A percentile compares a stretch with the other conserved stretches of the same genome.
Conservation (phyloP, 2,329 filamentous ascomycete species). For the Xylaria polymorpha region DNA sequence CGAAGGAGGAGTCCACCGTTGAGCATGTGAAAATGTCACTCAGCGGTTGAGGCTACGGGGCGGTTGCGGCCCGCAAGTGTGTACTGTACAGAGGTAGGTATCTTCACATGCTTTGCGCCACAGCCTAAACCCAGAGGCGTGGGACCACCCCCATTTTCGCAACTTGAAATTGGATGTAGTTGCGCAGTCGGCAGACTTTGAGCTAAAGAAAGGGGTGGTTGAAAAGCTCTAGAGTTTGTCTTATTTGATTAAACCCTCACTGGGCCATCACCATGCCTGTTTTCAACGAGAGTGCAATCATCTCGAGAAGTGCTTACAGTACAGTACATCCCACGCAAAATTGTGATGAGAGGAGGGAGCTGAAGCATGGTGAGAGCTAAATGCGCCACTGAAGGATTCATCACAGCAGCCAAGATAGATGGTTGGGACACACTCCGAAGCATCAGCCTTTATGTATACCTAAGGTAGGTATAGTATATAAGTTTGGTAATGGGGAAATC, state of each 20-base stretch:
- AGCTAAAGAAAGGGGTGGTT: too few relatives aligned
- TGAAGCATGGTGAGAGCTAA: constrained; percentile 13
- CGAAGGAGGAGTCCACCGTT: not conserved
- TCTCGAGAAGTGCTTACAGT: not conserved
- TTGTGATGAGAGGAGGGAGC: not conserved
- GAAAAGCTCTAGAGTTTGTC: not conserved
- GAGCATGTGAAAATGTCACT: not conserved
- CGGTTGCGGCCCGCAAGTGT: too few relatives aligned
- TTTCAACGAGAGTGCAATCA: not conserved
- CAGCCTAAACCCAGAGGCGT: not conserved
- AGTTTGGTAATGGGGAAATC: constrained; percentile 3
- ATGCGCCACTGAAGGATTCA: constrained; percentile 10
- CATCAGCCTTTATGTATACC: not conserved
- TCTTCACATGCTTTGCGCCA: not conserved
- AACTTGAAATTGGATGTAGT: not conserved
- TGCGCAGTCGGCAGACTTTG: not conserved
- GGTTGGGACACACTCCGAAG: not conserved
- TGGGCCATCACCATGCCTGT: not conserved
- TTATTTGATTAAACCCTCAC: not conserved
- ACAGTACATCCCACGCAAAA: not conserved
- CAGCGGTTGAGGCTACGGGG: too few relatives aligned
- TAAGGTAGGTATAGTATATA: not conserved
- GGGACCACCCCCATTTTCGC: not conserved
- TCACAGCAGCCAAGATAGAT: constrained; percentile 6
- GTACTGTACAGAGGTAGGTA: too few relatives aligned